Conservation (phyloP, 2,329 filamentous ascomycete genomes). For the Xylariales sp. region DNA sequence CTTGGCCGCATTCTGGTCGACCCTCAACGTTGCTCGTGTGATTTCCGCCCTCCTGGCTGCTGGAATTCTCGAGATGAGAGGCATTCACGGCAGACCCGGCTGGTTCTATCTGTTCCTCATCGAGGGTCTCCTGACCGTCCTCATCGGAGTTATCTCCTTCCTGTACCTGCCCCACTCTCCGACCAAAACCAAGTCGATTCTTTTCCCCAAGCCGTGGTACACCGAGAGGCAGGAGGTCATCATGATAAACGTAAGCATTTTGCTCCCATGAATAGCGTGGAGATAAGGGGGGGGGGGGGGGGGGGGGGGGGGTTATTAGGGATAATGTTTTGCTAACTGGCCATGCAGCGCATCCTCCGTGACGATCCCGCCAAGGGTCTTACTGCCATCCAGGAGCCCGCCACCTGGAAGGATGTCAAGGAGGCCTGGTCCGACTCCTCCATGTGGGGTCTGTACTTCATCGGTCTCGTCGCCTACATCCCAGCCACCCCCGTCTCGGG, state of each 20-base stretch:
- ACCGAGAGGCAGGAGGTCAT: conserved; percentile 64
- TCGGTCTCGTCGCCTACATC: conserved; percentile 45
- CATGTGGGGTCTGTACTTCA: conserved; percentile 45
- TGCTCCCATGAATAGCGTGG: not conserved
- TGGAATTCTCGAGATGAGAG: conserved; percentile 45
- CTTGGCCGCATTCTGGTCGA: conserved; percentile 65
- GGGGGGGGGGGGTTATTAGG: too few species aligned
- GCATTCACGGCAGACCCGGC: conserved; percentile 40
- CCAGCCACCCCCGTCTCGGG: conserved; percentile 40
- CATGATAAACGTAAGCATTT: conserved; percentile 50
- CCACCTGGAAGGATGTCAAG: conserved; percentile 37
- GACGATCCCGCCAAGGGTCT: conserved; percentile 50
- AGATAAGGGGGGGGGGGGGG: too few species aligned
- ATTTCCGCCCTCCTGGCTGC: conserved; percentile 44
- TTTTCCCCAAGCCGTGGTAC: conserved; percentile 64
- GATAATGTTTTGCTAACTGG: too few species aligned
- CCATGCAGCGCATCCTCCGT: conserved; percentile 40
- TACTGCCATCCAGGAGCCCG: conserved; percentile 38
- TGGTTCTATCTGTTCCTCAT: conserved; percentile 52
- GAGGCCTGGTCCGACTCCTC: conserved; percentile 39
- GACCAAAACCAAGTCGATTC: conserved; percentile 56
- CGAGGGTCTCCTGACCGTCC: conserved; percentile 39
- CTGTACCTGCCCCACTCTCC: conserved; percentile 62
- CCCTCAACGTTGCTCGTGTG: conserved; percentile 36
- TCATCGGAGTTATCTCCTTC: conserved; percentile 50